These are phyloP conservation scores for Pseudocercospora vitis DNA, from an alignment of 2,329 filamentous ascomycete species.

Conservation along the genomic window DNA sequence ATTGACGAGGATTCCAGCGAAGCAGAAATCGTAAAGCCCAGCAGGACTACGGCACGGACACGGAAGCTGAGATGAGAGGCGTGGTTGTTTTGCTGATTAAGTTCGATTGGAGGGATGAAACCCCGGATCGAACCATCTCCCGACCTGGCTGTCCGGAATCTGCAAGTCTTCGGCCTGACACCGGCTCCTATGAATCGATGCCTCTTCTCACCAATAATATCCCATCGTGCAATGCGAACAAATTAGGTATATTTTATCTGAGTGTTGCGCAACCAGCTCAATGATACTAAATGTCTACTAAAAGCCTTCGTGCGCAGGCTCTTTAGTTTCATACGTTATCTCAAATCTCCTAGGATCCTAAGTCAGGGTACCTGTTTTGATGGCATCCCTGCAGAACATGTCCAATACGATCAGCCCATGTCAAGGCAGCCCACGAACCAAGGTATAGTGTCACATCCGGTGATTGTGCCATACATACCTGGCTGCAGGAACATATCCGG, in stretches of 20 bases:
- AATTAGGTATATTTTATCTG: too few relatives aligned
- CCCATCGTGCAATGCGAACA: too few relatives aligned
- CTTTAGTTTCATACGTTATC: too few relatives aligned
- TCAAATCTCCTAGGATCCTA: slow-evolving; percentile 1
- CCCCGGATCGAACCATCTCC: not conserved
- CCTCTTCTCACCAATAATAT: too few relatives aligned
- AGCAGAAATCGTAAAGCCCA: slow-evolving; percentile 34
- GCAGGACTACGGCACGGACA: slow-evolving; percentile 36
- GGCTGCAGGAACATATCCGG: not conserved
- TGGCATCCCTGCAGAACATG: not conserved
- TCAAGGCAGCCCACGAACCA: not conserved
- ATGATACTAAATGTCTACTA: too few relatives aligned
- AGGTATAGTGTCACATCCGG: not conserved
- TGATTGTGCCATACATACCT: not conserved
- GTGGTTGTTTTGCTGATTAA: not conserved
- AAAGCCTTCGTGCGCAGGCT: too few relatives aligned
- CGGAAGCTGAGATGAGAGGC: slow-evolving; percentile 20
- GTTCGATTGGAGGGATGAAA: not conserved
- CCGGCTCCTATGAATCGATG: too few relatives aligned
- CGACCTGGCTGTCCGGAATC: too few relatives aligned
- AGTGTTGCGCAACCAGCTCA: too few relatives aligned
- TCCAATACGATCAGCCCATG: not conserved
- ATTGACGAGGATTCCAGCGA: slow-evolving; percentile 25
- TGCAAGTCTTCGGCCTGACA: too few relatives aligned
- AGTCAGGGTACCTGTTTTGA: not conserved